Conservation (phyloP, 805 yeast species). For the Barnettozyma wickerhamii region DNA sequence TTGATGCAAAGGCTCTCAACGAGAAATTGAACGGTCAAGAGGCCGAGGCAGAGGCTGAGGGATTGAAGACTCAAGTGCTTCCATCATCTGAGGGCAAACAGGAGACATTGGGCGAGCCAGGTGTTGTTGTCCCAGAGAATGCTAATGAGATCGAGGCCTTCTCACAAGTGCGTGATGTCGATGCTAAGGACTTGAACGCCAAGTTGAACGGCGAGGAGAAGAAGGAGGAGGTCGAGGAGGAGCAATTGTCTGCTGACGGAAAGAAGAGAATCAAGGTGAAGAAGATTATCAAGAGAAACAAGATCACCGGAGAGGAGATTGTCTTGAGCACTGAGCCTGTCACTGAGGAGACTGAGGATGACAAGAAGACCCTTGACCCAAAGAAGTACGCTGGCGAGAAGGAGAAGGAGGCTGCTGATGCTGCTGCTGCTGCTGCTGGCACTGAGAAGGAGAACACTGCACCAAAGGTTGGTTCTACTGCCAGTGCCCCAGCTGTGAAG, state of each 20-base stretch:
- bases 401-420: conserved; percentile 10
- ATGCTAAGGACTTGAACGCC: conserved; percentile 55
- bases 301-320: conserved; percentile 36
- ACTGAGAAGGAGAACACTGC: background rate
- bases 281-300: conserved; percentile 35
- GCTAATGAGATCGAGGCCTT: conserved; percentile 66
- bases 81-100: conserved; percentile 41
- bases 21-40: conserved; percentile 15
- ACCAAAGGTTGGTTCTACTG: conserved; percentile 5
- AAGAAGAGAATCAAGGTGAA: conserved; percentile 30
- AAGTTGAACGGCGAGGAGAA: conserved; percentile 24
- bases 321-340: conserved; percentile 30
- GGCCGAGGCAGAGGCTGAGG: conserved; percentile 13
- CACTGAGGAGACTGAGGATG: conserved; percentile 18
- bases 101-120: conserved; percentile 58
- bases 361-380: conserved; percentile 18
- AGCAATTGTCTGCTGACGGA: conserved; percentile 22
- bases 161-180: conserved; percentile 48
- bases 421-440: conserved; percentile 16
- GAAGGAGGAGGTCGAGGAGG: conserved; percentile 13
- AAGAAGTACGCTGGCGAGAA: conserved; percentile 11
- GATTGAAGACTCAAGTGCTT: conserved; percentile 42
- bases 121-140: conserved; percentile 59
- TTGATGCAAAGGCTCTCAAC: conserved; percentile 49
- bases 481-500: conserved; percentile 6